Evolutionary conservation across 2,329 filamentous ascomycete species (phyloP).

Genomic region (Cercospora sp.): DNA sequence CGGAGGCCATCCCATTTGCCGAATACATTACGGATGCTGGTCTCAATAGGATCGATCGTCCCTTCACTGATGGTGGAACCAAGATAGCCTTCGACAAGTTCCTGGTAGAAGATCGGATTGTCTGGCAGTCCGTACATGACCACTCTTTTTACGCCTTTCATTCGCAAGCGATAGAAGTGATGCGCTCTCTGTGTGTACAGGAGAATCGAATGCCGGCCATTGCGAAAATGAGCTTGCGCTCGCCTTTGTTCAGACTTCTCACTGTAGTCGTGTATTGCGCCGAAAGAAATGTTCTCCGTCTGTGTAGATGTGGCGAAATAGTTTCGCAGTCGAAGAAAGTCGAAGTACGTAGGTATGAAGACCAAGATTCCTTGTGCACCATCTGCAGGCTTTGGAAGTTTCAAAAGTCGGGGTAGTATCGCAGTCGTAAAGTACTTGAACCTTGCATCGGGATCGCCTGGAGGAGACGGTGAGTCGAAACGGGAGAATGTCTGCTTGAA

Average conservation of each 20-base stretch:
- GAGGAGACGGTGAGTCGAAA: conserved; percentile 70
- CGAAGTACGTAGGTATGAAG: conserved; percentile 90
- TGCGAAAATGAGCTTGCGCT: conserved; percentile 83
- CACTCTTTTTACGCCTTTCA: conserved; percentile 79
- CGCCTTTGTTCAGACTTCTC: conserved; percentile 75
- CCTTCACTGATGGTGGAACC: conserved; percentile 58
- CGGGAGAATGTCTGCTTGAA: conserved; percentile 87
- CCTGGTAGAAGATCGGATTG: conserved; percentile 78
- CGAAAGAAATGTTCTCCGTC: conserved; percentile 66
- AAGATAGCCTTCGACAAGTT: conserved; percentile 70
- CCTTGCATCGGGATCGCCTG: conserved; percentile 78
- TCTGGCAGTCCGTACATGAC: conserved; percentile 90
- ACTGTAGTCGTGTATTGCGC: conserved; percentile 85
- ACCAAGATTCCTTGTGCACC: conserved; percentile 68
- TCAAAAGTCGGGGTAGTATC: conserved; percentile 72
- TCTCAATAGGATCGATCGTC: conserved; percentile 54
- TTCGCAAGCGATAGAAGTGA: conserved; percentile 85
- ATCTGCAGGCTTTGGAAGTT: conserved; percentile 62
- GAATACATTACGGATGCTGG: conserved; percentile 63
- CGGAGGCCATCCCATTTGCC: conserved; percentile 87
- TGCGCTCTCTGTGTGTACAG: conserved; percentile 95
- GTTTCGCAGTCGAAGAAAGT: conserved; percentile 92
- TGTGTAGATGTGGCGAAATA: conserved; percentile 73
- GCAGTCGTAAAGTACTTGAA: conserved; percentile 89
- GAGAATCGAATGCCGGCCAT: conserved; percentile 76